Evolutionary conservation across 176 grass and related monocot genomes (phyloP), one percentile per base, ranked within the genome.

Genomic region (Pontederia crassipes): DNA sequence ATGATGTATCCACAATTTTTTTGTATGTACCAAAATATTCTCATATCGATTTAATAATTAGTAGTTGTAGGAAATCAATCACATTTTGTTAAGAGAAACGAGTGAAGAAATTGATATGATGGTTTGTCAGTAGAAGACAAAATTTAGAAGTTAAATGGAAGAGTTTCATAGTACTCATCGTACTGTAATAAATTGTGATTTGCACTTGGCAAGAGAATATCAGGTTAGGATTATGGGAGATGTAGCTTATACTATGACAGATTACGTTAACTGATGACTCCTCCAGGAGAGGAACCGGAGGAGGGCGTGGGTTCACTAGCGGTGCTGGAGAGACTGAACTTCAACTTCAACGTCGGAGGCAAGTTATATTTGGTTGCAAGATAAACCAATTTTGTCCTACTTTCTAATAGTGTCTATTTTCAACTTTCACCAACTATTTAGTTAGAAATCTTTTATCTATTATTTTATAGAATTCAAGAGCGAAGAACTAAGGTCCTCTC

Each of bases 291-390:
- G 87, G 80, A 73, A 91, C 83, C 83, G 92, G 92, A 49, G 92
- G 92, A 49, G 92, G 92, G 9, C 81, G 59, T 72, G 92, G 87
- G 48, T 97, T 72, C 60, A 83, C 90, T 55, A 88, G 92, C 78
- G 92, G 92, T 80, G 92, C 87, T 70, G 92, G 92, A 80, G 92
- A 97, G 85, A 91, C 87, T 52, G 92, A 97, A 81, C 83, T 97
- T 68, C 92, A 97, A 52, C 92, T 97, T 68, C 92, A 91, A 72
- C 92, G 84, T 50, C 90, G 87, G 61, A 97, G 92, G 92, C 90
- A 65, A 51, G 10, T 76, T 74, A 63, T 66, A 55, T 17, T 80
- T 65, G 52, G 57, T 72, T 20, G 45, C 78, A 26, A 51, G 13
- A 48, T 67, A 61, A 17, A 17, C 63, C 46, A 62, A 68, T 64